Percentiles rank a stretch among this genome's conserved stretches.
Conservation (phyloP, 345 rosid genomes). For the Aquilaria malaccensis region DNA sequence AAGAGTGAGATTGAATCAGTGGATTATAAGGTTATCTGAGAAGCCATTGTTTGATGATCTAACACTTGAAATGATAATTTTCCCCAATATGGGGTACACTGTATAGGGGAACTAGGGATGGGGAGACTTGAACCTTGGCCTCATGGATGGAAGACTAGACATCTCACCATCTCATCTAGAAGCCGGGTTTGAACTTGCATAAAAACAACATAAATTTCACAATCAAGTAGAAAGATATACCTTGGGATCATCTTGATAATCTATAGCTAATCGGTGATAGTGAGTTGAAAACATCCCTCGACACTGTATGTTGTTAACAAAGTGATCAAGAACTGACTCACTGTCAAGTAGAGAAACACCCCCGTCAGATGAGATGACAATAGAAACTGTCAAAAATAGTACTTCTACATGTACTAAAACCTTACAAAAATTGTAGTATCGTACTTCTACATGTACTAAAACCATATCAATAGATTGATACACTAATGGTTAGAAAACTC, state of each 20-base stretch:
- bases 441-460: not conserved
- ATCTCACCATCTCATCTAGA: too few relatives aligned
- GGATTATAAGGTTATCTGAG: not conserved
- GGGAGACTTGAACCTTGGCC: too few relatives aligned
- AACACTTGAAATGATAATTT: too few relatives aligned
- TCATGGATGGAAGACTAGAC: too few relatives aligned
- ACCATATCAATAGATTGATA: not conserved
- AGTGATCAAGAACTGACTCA: slow-evolving; percentile 89
- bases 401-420: not conserved
- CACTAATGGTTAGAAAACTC: slow-evolving; percentile 13
- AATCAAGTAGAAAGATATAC: slow-evolving; percentile 18
- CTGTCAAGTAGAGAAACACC: slow-evolving; percentile 24
- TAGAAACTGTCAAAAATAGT: slow-evolving; percentile 1
- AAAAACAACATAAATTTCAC: not conserved
- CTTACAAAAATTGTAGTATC: not conserved
- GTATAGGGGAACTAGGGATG: too few relatives aligned
- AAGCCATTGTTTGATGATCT: not conserved
- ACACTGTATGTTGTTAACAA: slow-evolving; percentile 66
- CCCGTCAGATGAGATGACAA: too few relatives aligned
- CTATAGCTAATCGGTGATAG: slow-evolving; percentile 82
- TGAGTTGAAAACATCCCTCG: slow-evolving; percentile 97
- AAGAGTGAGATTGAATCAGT: not conserved
- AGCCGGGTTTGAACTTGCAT: not conserved
- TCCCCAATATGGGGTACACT: too few relatives aligned
- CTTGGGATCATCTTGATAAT: slow-evolving; percentile 58